These are phyloP conservation scores for Avicennia marina DNA, from an alignment of 257 asterid genomes.

Conservation along the genomic window DNA sequence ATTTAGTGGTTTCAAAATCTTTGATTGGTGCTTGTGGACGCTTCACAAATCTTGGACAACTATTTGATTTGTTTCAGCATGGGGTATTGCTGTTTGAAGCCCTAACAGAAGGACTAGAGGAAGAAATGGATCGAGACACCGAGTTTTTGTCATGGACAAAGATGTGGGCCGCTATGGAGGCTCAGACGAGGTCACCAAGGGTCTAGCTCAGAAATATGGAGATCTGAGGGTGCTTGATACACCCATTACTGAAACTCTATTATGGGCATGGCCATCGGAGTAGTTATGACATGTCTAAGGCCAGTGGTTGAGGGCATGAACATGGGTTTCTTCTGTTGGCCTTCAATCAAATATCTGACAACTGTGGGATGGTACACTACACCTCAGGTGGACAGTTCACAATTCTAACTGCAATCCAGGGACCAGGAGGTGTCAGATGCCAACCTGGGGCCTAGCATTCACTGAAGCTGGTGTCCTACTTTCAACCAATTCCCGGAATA, in stretches of 20 bases:
- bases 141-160: slow-evolving; percentile 45
- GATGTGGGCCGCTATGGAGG: slow-evolving; percentile 61
- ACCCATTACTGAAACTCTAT: slow-evolving; percentile 54
- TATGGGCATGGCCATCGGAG: slow-evolving; percentile 53
- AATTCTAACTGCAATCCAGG: slow-evolving; percentile 49
- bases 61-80: slow-evolving; percentile 26
- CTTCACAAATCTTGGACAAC: not conserved
- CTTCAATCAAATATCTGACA: slow-evolving; percentile 55
- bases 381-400: slow-evolving; percentile 58
- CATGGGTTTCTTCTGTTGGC: slow-evolving; percentile 52
- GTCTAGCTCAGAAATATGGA: slow-evolving; percentile 39
- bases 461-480: slow-evolving; percentile 51
- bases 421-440: slow-evolving; percentile 60
- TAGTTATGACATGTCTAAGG: slow-evolving; percentile 52
- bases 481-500: slow-evolving; percentile 52
- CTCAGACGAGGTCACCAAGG: slow-evolving; percentile 47
- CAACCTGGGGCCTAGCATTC: slow-evolving; percentile 61
- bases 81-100: slow-evolving; percentile 52
- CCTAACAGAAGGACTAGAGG: slow-evolving; percentile 48
- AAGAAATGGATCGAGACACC: slow-evolving; percentile 56
- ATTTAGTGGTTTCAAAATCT: too few relatives aligned
- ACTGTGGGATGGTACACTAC: slow-evolving; percentile 58
- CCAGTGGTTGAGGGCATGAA: slow-evolving; percentile 57
- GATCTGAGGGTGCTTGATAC: slow-evolving; percentile 56
- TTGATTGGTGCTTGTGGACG: too few relatives aligned